Conservation (phyloP, 2,329 filamentous ascomycete species). For the Cryphonectria carpinicola region DNA sequence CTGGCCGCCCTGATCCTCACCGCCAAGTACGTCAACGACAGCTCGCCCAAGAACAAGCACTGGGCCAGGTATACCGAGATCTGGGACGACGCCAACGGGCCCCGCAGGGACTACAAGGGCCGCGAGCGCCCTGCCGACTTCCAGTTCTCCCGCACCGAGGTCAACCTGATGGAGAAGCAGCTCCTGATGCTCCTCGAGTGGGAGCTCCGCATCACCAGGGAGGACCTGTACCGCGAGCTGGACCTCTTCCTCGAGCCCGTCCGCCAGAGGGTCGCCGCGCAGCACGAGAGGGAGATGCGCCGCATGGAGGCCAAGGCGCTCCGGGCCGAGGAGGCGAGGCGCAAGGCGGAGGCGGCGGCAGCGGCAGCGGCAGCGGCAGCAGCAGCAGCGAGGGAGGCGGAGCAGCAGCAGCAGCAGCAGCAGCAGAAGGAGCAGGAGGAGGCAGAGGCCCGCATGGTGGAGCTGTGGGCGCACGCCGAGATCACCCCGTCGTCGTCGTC, state of each 20-base stretch:
- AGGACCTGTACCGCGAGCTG: conserved; percentile 85
- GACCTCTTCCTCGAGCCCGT: conserved; percentile 89
- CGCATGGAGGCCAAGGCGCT: conserved; percentile 39
- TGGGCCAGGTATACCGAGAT: conserved; percentile 94
- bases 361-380: conserved; percentile 41
- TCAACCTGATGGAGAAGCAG: conserved; percentile 99
- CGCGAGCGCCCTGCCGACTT: conserved; percentile 63
- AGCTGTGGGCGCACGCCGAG: conserved; percentile 41
- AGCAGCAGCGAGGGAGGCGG: conserved; percentile 38
- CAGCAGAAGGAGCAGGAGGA: neutral
- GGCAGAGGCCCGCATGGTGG: conserved; percentile 39
- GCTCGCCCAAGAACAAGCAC: conserved; percentile 99
- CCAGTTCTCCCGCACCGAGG: conserved; percentile 91
- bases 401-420: no score
- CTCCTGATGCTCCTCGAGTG: conserved; percentile 92
- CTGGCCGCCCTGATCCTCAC: conserved; percentile 82
- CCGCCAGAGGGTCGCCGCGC: conserved; percentile 60
- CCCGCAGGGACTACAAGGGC: conserved; percentile 40
- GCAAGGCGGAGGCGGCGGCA: conserved; percentile 33
- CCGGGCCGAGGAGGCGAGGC: conserved; percentile 21
- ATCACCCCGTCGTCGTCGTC: neutral
- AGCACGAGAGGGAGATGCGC: conserved; percentile 55
- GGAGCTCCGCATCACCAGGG: conserved; percentile 83
- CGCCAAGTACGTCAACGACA: conserved; percentile 98
- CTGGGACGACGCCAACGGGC: conserved; percentile 21